Conservation (phyloP, 306 rosid genomes). For the Inga oerstediana region DNA sequence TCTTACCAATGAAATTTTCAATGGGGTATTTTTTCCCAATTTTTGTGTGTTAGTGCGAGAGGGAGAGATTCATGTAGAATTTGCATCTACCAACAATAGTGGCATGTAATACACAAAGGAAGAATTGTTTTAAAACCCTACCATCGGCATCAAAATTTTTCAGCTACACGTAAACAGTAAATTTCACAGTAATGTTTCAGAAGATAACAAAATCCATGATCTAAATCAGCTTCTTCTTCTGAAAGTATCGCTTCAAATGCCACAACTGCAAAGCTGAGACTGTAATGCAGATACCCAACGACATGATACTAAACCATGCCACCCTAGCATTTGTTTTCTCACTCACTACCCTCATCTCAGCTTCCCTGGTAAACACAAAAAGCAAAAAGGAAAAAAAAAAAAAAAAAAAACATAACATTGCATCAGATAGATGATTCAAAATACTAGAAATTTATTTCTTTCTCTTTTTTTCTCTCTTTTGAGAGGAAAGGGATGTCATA, state of each 20-base stretch:
- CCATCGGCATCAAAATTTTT: constrained; percentile 36
- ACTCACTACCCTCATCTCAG: constrained; percentile 82
- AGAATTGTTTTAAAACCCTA: constrained; percentile 20
- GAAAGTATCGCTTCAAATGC: constrained; percentile 88
- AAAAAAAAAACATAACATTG: background rate
- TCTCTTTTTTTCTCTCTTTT: accelerated
- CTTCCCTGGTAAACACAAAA: constrained; percentile 54
- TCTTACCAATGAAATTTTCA: no score
- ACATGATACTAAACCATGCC: constrained; percentile 78
- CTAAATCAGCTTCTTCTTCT: constrained; percentile 92
- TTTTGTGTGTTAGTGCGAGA: no score
- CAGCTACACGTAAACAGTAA: constrained; percentile 30
- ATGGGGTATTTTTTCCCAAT: no score
- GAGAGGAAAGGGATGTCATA: background rate
- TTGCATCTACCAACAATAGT: background rate
- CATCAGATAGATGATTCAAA: constrained; percentile 5
- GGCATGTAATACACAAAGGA: constrained; percentile 16
- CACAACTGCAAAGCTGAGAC: constrained; percentile 78
- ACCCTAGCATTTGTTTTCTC: constrained; percentile 80
- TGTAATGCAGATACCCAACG: constrained; percentile 72
- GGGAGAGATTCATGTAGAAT: background rate
- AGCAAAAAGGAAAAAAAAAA: background rate
- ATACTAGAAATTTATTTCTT: background rate
- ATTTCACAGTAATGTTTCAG: constrained; percentile 3
- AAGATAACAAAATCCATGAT: background rate